These are phyloP conservation scores for Lotus japonicus DNA, from an alignment of 306 rosid genomes.

Conservation along the genomic window DNA sequence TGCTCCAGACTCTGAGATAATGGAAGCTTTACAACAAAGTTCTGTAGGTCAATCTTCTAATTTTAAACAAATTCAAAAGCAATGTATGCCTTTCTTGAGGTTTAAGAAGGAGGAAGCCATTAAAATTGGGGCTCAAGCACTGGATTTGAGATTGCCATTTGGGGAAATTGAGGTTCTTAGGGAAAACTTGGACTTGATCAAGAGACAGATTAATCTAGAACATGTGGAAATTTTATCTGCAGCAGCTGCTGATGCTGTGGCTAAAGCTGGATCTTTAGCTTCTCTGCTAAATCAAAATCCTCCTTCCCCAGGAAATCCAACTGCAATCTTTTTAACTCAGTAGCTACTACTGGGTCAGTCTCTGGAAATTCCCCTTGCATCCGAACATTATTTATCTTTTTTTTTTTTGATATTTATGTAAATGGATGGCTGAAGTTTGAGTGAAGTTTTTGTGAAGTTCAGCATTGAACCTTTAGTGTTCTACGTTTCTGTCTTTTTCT, in stretches of 20 bases:
- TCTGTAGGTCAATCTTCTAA: slow-evolving; percentile 54
- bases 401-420: too few relatives aligned
- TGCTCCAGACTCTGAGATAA: slow-evolving; percentile 49
- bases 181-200: slow-evolving; percentile 72
- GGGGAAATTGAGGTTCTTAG: slow-evolving; percentile 82
- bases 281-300: slow-evolving; percentile 60
- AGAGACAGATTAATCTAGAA: slow-evolving; percentile 73
- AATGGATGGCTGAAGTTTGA: too few relatives aligned
- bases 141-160: slow-evolving; percentile 69
- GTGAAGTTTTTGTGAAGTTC: too few relatives aligned
- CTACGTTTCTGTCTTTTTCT: not conserved
- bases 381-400: too few relatives aligned
- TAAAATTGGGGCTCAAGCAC: slow-evolving; percentile 64
- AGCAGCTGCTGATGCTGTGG: slow-evolving; percentile 44
- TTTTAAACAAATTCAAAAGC: slow-evolving; percentile 59
- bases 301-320: slow-evolving; percentile 89
- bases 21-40: slow-evolving; percentile 53
- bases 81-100: slow-evolving; percentile 83
- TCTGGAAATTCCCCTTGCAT: not conserved
- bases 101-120: slow-evolving; percentile 71
- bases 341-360: slow-evolving; percentile 27
- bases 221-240: slow-evolving; percentile 62
- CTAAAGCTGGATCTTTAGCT: slow-evolving; percentile 60
- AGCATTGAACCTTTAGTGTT: slow-evolving; percentile 1
- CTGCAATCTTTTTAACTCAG: slow-evolving; percentile 65